Evolutionary conservation across 2,329 filamentous ascomycete species (phyloP), one percentile per base, ranked within the genome.

Genomic region (Plenodomus biglobosus): DNA sequence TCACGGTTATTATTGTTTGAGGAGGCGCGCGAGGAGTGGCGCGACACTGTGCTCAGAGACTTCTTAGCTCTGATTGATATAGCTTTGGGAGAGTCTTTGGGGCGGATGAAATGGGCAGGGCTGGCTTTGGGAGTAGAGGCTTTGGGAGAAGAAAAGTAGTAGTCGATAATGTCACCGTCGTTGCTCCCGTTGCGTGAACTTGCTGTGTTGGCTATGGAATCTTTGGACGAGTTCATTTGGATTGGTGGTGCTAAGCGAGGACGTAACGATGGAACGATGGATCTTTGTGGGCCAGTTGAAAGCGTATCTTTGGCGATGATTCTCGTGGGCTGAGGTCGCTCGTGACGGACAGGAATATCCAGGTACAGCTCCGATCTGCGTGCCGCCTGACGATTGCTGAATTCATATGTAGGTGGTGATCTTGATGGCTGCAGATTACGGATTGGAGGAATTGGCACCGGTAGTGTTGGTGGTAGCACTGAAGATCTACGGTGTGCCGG

Each of bases 161-260:
- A 72, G 47, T 70, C 66, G n/a, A 66, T 66, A 8, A 72, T 70
- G 22, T 71, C 66, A 2, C 55, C 62, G n/a, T 52, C 53, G 16
- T 53, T 55, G n/a, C 50, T 56, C 15, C 48, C 32, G 11, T 61
- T 57, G 16, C 59, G 56, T 20, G 63, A 66, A 44, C 55, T 59
- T 13, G 54, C 55, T n/a, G 58, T 49, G 1, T 60, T 62, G 7
- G 52, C 40, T 37, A 43, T 50, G 8, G 63, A 48, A n/a, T 54
- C 48, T n/a, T 52, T 54, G 16, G 52, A 55, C 30, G 55, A 53
- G 8, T 38, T 42, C 32, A 53, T 56, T 17, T 53, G 51, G 22
- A 56, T 49, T n/a, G 54, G 44, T 22, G 60, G 47, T 24, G 52
- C 57, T 7, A 56, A 44, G 19, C 52, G 51, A n/a, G 39, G 44